Evolutionary conservation across 441 rosid species (phyloP).

Genomic region (Metrosideros polymorpha): DNA sequence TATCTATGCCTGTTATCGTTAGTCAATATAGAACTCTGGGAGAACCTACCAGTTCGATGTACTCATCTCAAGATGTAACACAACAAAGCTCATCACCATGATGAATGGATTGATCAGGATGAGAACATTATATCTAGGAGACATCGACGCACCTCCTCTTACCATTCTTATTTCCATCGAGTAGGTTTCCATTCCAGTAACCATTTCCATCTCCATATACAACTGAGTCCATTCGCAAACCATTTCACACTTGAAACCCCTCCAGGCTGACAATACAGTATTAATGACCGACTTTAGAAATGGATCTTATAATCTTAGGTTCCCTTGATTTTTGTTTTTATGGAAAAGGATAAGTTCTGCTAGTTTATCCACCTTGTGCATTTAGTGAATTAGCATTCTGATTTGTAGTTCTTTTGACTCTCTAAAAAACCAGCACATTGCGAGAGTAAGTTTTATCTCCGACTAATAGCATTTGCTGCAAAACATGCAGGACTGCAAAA

Average conservation of each 20-base stretch:
- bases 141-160: not conserved
- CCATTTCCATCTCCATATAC: not conserved
- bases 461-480: not conserved
- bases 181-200: too few species aligned
- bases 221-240: not conserved
- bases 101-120: not conserved
- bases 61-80: not conserved
- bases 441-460: not conserved
- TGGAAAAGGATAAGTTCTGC: not conserved
- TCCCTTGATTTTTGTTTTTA: not conserved
- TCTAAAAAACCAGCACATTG: not conserved
- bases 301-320: not conserved
- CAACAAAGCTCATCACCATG: not conserved
- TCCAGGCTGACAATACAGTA: not conserved
- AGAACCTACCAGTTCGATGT: not conserved
- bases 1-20: not conserved
- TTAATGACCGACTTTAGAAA: not conserved
- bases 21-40: not conserved
- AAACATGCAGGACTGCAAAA: not conserved
- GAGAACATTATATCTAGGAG: not conserved
- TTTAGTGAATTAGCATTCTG: not conserved
- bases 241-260: not conserved
- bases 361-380: not conserved
- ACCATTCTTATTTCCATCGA: not conserved
- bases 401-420: not conserved